Conservation (phyloP, 495 filamentous ascomycete genomes). For the Lophium mytilinum region DNA sequence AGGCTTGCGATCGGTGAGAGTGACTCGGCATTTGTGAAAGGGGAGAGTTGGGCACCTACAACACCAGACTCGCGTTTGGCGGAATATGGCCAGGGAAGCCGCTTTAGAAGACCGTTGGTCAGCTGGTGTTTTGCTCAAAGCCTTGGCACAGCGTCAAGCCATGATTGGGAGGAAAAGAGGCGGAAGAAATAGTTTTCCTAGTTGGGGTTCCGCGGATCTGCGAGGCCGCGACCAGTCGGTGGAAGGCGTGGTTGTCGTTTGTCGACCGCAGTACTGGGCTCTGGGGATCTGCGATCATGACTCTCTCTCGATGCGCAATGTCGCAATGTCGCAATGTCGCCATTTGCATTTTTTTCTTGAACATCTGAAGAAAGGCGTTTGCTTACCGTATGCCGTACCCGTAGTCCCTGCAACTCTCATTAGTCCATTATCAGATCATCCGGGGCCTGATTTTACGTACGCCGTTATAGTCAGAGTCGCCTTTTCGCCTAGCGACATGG, state of each 20-base stretch:
- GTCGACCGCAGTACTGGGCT: too few species aligned
- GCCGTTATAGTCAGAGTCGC: slow-evolving; percentile 23
- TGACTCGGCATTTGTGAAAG: neutral
- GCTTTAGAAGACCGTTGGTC: slow-evolving; percentile 3
- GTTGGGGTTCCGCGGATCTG: too few species aligned
- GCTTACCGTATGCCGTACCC: slow-evolving; percentile 25
- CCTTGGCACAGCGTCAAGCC: too few species aligned
- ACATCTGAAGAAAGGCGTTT: neutral
- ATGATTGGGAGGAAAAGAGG: too few species aligned
- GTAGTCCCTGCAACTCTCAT: slow-evolving; percentile 16
- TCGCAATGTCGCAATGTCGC: too few species aligned
- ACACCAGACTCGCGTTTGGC: slow-evolving; percentile 21
- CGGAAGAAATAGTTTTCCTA: too few species aligned
- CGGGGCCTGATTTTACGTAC: slow-evolving; percentile 17
- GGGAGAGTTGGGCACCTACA: slow-evolving; percentile 24
- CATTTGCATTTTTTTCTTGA: neutral
- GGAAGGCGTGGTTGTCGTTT: too few species aligned
- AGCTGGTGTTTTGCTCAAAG: too few species aligned
- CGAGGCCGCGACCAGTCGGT: too few species aligned
- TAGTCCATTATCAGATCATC: neutral
- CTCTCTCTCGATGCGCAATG: too few species aligned
- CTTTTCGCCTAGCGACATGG: slow-evolving; percentile 28
- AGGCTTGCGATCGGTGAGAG: neutral
- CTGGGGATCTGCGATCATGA: too few species aligned
- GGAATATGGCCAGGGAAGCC: slow-evolving; percentile 27